Conservation (phyloP, 2,329 filamentous ascomycete species). For the Phialophora verrucosa region DNA sequence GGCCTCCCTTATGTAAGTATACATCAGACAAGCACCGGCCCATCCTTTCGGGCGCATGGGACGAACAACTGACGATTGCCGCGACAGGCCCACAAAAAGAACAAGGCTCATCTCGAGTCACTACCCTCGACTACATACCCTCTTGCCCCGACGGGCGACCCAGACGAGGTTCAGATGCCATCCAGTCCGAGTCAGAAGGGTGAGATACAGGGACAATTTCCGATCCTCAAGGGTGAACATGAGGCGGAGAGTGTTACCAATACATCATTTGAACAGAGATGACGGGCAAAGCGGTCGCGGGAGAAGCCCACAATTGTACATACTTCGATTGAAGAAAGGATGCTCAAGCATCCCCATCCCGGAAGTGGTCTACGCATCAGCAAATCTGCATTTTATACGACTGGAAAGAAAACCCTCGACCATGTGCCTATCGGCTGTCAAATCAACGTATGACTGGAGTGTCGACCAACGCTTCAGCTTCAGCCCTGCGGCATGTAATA, state of each 20-base stretch:
- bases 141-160: slow-evolving; percentile 65
- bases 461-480: no score
- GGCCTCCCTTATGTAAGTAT: slow-evolving; percentile 85
- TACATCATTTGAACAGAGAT: slow-evolving; percentile 31
- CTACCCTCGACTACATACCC: slow-evolving; percentile 82
- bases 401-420: no score
- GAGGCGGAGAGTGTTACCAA: slow-evolving; percentile 28
- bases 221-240: slow-evolving; percentile 35
- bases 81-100: slow-evolving; percentile 81
- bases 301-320: slow-evolving; percentile 15
- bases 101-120: slow-evolving; percentile 82
- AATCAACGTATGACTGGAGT: no score
- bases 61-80: slow-evolving; percentile 14
- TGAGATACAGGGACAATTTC: slow-evolving; percentile 38
- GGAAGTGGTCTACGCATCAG: no score
- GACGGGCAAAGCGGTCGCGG: neutral
- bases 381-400: no score
- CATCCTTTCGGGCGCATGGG: neutral
- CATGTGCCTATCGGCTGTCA: no score
- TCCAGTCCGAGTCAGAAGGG: slow-evolving; percentile 47
- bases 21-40: slow-evolving; percentile 8
- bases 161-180: slow-evolving; percentile 63
- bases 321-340: neutral
- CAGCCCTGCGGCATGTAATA: no score
- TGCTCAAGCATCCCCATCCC: no score